A percentile compares a stretch with the other conserved stretches of the same genome.
Conservation (phyloP, 768 basidiomycete species). For the Leccinum boreale region DNA sequence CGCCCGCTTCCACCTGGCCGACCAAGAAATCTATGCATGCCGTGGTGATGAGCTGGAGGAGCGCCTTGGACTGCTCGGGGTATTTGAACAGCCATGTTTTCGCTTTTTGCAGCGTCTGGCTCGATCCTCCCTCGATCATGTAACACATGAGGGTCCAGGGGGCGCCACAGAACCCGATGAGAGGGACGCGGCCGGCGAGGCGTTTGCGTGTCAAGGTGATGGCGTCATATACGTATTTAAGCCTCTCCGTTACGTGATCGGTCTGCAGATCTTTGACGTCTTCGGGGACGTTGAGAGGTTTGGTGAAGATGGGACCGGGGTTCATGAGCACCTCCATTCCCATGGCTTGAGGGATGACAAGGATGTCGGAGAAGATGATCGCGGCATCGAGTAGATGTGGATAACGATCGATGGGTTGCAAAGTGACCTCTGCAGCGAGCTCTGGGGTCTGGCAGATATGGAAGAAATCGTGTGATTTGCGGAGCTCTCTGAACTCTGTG, state of each 20-base stretch:
- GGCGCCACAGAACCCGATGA: constrained; percentile 96
- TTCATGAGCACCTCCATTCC: constrained; percentile 96
- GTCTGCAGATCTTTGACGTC: constrained; percentile 63
- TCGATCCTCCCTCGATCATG: constrained; percentile 97
- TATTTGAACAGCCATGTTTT: constrained; percentile 95
- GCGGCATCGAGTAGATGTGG: constrained; percentile 86
- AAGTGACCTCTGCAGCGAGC: constrained; percentile 83
- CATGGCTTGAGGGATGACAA: constrained; percentile 97
- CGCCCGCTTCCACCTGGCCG: constrained; percentile 92
- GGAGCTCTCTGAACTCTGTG: constrained; percentile 85
- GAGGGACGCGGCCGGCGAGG: constrained; percentile 84
- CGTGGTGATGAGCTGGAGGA: constrained; percentile 79
- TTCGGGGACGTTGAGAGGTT: constrained; percentile 74
- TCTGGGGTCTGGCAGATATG: constrained; percentile 91
- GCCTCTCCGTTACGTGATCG: constrained; percentile 79
- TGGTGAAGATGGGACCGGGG: constrained; percentile 85
- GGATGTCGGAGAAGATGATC: constrained; percentile 98
- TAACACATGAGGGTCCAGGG: constrained; percentile 99
- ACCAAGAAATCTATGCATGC: constrained; percentile 89
- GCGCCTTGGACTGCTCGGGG: constrained; percentile 75
- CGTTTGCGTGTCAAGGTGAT: constrained; percentile 80
- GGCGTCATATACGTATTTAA: constrained; percentile 91
- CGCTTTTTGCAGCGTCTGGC: constrained; percentile 83
- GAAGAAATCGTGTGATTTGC: constrained; percentile 89
- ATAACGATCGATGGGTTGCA: constrained; percentile 92